Evolutionary conservation across 2,329 filamentous ascomycete species (phyloP), one percentile per base, ranked within the genome.

Genomic region (Chalaropsis ovoidea): DNA sequence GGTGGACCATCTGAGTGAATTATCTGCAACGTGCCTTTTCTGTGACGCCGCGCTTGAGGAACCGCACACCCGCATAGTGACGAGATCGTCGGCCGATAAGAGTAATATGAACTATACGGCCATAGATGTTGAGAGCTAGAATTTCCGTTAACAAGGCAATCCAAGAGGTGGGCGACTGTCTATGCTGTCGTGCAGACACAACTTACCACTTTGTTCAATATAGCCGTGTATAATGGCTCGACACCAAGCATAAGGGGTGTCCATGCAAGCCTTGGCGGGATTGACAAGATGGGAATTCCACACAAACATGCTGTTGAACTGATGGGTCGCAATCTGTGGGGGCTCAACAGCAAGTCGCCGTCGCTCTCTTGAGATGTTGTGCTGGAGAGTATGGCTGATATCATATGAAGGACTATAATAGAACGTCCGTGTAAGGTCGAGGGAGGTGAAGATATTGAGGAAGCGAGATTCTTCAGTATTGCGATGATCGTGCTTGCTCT

Each of bases 371-470:
- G 86, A 86, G 68, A 99, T 91, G 71, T 99, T 99, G 72, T 93
- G 86, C 74, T 99, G 94, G 60, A 99, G 78, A 0, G 91, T 95
- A 64, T 86, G 84, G 0, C 94, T 99, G 70, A 97, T 88, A 73
- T 99, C 90, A 76, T 99, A 99, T 0, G 93, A 95, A 74, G 96
- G 96, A 77, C 93, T 96, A 78, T 96, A 99, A 76, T 99, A 99
- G 74, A 99, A 99, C 0, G 89, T 95, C 66, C 88, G 83, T 0
- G 88, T 91, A 68, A 99, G 77, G 74, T 99, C 94, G 41, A 99
- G 80, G 70, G 95, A 95, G 73, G 89, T 91, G 56, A 99, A 80
- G 63, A 96, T 97, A 31, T 84, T 82, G 42, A 97, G 80, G 72
- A 95, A 97, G 35, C 93, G 86, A 47, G 88, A 86, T 75, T 99